Evolutionary conservation across 345 rosid genomes (phyloP).

Genomic region (Pistacia vera): DNA sequence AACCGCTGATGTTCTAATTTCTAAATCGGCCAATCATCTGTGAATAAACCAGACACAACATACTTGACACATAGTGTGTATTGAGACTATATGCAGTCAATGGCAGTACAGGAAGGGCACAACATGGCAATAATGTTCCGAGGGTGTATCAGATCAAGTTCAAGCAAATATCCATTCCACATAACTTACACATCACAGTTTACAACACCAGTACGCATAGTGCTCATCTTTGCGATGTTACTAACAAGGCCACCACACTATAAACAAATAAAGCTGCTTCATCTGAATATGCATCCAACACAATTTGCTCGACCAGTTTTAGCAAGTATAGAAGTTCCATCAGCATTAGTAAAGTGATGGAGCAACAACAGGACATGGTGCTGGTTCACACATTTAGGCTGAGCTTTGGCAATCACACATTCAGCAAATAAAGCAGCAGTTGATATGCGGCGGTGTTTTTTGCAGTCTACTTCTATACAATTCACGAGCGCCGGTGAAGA

Average conservation of each 20-base stretch:
- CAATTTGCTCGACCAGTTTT: slow-evolving; percentile 83
- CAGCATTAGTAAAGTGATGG: slow-evolving; percentile 37
- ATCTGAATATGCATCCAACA: slow-evolving; percentile 85
- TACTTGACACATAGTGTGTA: background rate
- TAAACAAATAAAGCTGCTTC: slow-evolving; percentile 93
- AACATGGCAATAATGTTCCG: background rate
- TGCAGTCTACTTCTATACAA: slow-evolving; percentile 57
- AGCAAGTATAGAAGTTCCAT: slow-evolving; percentile 69
- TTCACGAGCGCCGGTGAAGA: slow-evolving; percentile 73
- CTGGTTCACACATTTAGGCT: slow-evolving; percentile 47
- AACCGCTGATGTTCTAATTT: background rate
- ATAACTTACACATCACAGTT: slow-evolving; percentile 32
- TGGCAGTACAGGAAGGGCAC: slow-evolving; percentile 12
- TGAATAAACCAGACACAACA: background rate
- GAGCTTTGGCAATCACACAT: slow-evolving; percentile 85
- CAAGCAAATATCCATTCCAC: slow-evolving; percentile 1
- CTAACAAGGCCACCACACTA: slow-evolving; percentile 98
- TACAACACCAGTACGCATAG: slow-evolving; percentile 82
- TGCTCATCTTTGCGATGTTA: slow-evolving; percentile 87
- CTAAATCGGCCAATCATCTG: background rate
- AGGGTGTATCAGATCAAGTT: background rate
- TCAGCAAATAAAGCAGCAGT: slow-evolving; percentile 91
- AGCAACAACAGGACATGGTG: slow-evolving; percentile 15
- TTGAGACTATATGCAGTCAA: background rate
- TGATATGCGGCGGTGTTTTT: slow-evolving; percentile 61